phyloP scores from a whole-genome alignment of 2,329 filamentous ascomycete species.

The Pleoardoris graminearum region DNA sequence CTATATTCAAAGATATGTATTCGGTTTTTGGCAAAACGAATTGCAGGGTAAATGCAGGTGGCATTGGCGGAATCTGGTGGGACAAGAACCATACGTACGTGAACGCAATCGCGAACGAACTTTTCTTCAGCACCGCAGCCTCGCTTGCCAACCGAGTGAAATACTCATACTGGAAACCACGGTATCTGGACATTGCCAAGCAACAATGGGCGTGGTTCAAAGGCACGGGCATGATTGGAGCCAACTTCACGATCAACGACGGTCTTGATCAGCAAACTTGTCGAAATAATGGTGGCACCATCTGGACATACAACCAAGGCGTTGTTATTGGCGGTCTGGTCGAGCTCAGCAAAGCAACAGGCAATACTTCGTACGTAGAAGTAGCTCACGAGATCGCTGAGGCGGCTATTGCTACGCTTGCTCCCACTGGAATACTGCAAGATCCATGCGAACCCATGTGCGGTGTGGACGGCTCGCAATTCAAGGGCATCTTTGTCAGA shows the following conservation, averaged over 20 bases:
- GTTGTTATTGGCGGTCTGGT: constrained; percentile 62
- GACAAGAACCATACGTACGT: constrained; percentile 50
- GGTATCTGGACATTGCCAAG: constrained; percentile 52
- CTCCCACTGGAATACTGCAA: constrained; percentile 45
- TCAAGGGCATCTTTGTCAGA: constrained; percentile 73
- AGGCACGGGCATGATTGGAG: constrained; percentile 52
- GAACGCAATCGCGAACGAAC: constrained; percentile 61
- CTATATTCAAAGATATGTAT: constrained; percentile 53
- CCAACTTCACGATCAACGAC: constrained; percentile 57
- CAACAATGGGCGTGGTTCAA: constrained; percentile 58
- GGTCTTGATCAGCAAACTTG: constrained; percentile 46
- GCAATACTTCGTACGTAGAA: constrained; percentile 36
- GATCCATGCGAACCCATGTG: constrained; percentile 47
- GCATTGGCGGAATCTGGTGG: constrained; percentile 54
- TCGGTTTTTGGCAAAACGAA: constrained; percentile 40
- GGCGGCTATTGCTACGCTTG: constrained; percentile 41
- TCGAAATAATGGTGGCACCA: constrained; percentile 18
- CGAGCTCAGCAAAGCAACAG: constrained; percentile 53
- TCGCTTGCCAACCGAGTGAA: constrained; percentile 57
- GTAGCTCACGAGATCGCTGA: constrained; percentile 45
- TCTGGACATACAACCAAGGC: constrained; percentile 64
- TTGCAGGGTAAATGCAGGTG: constrained; percentile 38
- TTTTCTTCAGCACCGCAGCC: constrained; percentile 59
- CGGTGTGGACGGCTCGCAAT: constrained; percentile 58
- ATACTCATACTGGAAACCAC: constrained; percentile 26